Base-by-base conservation (phyloP, 139 green algal genomes). In the Chlorella sp. region DNA sequence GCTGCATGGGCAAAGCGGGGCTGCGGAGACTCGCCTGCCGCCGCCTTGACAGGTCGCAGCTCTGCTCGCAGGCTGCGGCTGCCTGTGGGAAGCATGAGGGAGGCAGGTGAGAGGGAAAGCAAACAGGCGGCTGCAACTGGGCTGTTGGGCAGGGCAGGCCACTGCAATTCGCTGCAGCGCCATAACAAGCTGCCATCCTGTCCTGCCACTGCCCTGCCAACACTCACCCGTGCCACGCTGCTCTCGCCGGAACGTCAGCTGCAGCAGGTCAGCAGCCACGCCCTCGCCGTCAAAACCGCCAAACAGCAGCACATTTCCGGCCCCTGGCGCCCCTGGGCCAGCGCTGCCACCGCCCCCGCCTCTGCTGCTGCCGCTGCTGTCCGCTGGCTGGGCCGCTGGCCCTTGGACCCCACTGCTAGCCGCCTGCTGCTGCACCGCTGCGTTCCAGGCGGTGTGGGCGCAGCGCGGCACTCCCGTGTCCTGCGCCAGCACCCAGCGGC, bases 281-380 rank as follows among this genome's bases (percentile, higher is more conserved):
- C 83, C 68, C n/a, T 91, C 88, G 0, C 92, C 92, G 6, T 64
- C 87, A 57, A 92, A 94, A 18, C 91, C 91, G 13, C 91, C 91
- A 85, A 86, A 91, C 9, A 94, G 34, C 6, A 92, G 75, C 25
- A 93, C 86, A 82, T 82, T 87, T 5, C 69, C 81, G 20, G 81
- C 81, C 32, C 51, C 51, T 60, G 51, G 51, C n/a, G 65, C 38
- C n/a, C n/a, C n/a, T n/a, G n/a, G n/a, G 17, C 28, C 38, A 25
- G n/a, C 16, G 78, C 44, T 51, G 44, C 44, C 44, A 51, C 18
- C 39, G 16, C 64, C 2, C 4, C 44, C 28, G 38, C 65, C 9
- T 12, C 25, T 47, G 51, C 69, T 57, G 38, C 69, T 13, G 69
- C 81, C 55, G 36, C 81, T 76, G 25, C 28, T 36, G 57, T 57